Evolutionary conservation across 164 flowering plant genomes (phyloP), one percentile per base, ranked within the genome.

Genomic region (Magnolia officinalis): DNA sequence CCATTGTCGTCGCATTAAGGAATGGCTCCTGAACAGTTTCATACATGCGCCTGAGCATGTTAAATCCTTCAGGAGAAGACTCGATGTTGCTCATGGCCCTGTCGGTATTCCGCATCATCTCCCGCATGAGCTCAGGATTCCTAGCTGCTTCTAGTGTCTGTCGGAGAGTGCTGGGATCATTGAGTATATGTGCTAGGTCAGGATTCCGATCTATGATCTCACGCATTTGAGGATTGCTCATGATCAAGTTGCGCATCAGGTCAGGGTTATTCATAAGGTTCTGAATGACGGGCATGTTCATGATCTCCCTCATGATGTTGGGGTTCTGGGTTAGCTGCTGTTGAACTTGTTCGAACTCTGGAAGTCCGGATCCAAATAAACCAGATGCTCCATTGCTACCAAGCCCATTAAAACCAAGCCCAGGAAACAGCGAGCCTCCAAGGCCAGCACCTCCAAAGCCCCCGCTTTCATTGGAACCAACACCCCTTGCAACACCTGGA

Each of bases 61-160:
- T 94, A 68, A 94, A 94, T 67, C 98, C 98, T 83, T 94, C 98
- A 10, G 98, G 98, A 72, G 97, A 88, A 75, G 98, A 87, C 80
- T 95, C 98, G 76, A 95, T 95, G 59, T 95, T 95, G 76, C 97
- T 94, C 98, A 94, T 91, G n/a, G 98, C 98, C 82, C 98, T 86
- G 81, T 94, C 98, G 74, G 97, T 94, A 82, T 94, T 92, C 29
- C 98, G 88, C 97, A 94, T 92, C 98, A 94, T 94, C 83, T 94
- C 98, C 31, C 98, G 93, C 98, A 92, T 94, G 31, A 94, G 89
- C 77, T 94, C 98, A 75, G 98, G 98, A 80, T 92, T 94, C 79
- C 97, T 86, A 19, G 98, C 95, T 76, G 96, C 94, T 80, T 94
- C 98, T 68, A 94, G 72, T 5, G 98, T 94, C 84, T 92, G 98